Base-by-base conservation (phyloP, 2,329 filamentous ascomycete species). In the Ceratocystis albifundus region DNA sequence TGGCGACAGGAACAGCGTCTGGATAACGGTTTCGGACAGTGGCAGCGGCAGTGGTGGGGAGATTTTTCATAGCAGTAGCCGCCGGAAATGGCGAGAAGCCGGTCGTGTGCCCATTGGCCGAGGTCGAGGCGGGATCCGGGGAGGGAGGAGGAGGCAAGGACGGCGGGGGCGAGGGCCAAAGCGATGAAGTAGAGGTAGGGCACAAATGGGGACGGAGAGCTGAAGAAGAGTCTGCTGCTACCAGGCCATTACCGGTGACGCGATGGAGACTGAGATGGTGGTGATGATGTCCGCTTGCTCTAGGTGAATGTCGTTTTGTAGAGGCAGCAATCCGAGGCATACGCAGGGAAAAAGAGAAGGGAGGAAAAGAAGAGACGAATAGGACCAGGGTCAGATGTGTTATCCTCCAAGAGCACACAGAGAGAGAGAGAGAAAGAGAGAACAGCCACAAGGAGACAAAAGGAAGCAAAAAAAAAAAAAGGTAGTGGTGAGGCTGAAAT, bases 241-340 rank as follows among this genome's bases (percentile, higher is more conserved):
- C 88, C 76, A 90, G 81, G 74, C 90, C 90, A 87, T 89, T 91
- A 76, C 88, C 85, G 73, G 81, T 84, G 77, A 87, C 87, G 79
- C 85, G 85, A 50, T 62, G 61, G 53, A 46, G 50, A 76, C 86
- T 41, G 36, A 41, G 82, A 78, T 80, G 87, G 71, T 80, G 87
- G 71, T 77, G 77, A 53, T 20, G 48, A 53, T 22, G 17, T 7
- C 20, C 48, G 48, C 8, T 53, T 74, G 80, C 80, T 77, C 80
- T 57, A 8, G 53, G 80, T 78, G 80, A 79, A 76, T 84, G 81
- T 83, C 82, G 82, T 80, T 85, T 85, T 75, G 78, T 75, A 75
- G 80, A 80, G 75, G 77, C 79, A 72, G 81, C 78, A 73, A 78
- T 80, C 75, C 82, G 82, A 84, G 82, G 82, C 82, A 85, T 85